Evolutionary conservation across 1,284 basidiomycete species (phyloP).

Genomic region (Papiliotrema laurentii): DNA sequence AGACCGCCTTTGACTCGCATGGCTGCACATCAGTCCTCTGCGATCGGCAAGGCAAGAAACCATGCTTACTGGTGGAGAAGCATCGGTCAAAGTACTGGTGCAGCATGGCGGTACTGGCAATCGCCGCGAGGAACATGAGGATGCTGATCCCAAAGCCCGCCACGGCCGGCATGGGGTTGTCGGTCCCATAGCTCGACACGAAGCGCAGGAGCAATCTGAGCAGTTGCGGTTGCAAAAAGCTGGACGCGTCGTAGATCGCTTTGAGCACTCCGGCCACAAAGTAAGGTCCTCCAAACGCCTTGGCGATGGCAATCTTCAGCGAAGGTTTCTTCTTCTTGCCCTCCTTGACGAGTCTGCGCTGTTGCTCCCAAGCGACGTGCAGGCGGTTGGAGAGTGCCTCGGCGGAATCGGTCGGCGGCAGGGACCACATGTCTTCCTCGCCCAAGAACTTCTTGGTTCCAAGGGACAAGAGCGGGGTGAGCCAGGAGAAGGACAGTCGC

Average conservation of each 20-base stretch:
- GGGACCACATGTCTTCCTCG: constrained; percentile 68
- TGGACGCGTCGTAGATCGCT: constrained; percentile 69
- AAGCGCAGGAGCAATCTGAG: constrained; percentile 75
- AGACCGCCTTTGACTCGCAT: constrained; percentile 89
- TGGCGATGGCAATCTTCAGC: constrained; percentile 66
- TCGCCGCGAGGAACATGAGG: constrained; percentile 72
- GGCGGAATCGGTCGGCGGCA: constrained; percentile 67
- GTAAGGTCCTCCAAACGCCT: constrained; percentile 76
- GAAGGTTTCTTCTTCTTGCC: constrained; percentile 63
- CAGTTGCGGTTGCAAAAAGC: constrained; percentile 85
- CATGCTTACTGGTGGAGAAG: constrained; percentile 52
- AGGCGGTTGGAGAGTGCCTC: constrained; percentile 64
- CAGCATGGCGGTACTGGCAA: constrained; percentile 73
- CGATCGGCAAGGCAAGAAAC: background rate
- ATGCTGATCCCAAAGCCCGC: constrained; percentile 71
- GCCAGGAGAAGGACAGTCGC: constrained; percentile 42
- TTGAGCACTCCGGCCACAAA: constrained; percentile 65
- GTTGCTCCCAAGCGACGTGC: constrained; percentile 49
- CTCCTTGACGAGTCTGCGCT: constrained; percentile 36
- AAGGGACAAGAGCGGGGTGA: constrained; percentile 39
- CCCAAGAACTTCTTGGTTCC: constrained; percentile 56
- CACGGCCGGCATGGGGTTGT: constrained; percentile 33
- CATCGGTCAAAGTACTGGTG: constrained; percentile 67
- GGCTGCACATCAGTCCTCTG: constrained; percentile 55
- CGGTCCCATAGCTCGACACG: constrained; percentile 62